Base-by-base conservation (phyloP, 306 rosid species). In the Trifolium dubium region DNA sequence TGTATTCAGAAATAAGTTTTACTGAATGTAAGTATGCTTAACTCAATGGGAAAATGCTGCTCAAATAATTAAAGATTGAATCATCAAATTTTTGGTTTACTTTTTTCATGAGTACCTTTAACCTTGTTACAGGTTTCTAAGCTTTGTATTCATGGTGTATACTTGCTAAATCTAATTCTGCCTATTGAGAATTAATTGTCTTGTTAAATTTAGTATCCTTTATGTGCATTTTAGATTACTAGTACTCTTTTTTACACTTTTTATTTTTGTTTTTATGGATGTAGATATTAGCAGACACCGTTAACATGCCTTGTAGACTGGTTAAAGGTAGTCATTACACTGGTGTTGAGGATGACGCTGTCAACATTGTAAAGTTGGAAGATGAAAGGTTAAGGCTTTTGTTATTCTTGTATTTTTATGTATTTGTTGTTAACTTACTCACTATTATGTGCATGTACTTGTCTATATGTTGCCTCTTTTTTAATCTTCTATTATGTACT, bases 321-420 rank as follows among this genome's bases (percentile, higher is more conserved):
- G 93, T 92, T 51, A 94, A 94, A 83, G 99, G 98, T 51, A 83
- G 93, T 81, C 98, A 94, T 82, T 94, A 94, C 84, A 94, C 99
- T 47, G 99, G 99, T 75, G 92, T 90, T 46, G 99, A 94, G 85
- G 98, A 94, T 78, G 98, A 86, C 79, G 99, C 96, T 77, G 86
- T 94, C 78, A 92, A 94, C 84, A 85, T 92, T 71, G 85, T 94
- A 86, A 94, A 92, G 86, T 77, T 92, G 93, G 88, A 94, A 80
- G 97, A 89, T 88, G 99, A 88, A 80, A 92, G 99, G 99, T 94
- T 54, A 43, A 80, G 34, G 23, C 18, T 66, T 76, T 69, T 79
- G 70, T 51, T 35, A 59, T 55, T 55, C 69, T 75, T 53, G 40
- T 41, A 61, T 54, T 82, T 85, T 34, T 60, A 11, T 66, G 51